phyloP scores from a whole-genome alignment of 2,329 filamentous ascomycete species.

The Orbilia javanica region DNA sequence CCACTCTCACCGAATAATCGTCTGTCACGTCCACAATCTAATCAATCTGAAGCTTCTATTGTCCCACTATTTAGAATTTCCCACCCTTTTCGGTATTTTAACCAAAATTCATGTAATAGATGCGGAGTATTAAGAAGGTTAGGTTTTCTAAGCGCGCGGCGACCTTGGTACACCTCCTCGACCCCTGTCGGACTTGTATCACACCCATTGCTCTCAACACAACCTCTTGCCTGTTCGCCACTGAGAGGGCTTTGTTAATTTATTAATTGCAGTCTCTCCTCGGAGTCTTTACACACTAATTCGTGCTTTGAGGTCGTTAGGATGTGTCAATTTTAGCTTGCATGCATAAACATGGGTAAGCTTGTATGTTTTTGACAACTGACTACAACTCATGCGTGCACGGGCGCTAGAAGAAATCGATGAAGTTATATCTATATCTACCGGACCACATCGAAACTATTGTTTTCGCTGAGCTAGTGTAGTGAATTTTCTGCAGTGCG shows the following conservation, averaged over 20 bases:
- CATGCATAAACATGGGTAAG: conserved; percentile 31
- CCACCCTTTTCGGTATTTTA: not conserved
- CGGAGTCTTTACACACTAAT: no score
- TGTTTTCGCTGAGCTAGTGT: not conserved
- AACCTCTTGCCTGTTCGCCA: not conserved
- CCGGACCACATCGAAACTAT: not conserved
- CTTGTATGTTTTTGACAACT: conserved; percentile 2
- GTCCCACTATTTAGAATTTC: not conserved
- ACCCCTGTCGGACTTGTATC: conserved; percentile 24
- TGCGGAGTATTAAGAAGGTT: not conserved
- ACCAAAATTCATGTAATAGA: not conserved
- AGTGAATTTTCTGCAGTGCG: not conserved
- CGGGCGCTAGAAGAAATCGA: conserved; percentile 10
- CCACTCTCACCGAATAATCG: conserved; percentile 1
- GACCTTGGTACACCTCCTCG: conserved; percentile 24
- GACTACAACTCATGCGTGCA: not conserved
- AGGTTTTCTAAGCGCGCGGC: conserved; percentile 44
- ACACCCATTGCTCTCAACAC: conserved; percentile 23
- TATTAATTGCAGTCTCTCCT: no score
- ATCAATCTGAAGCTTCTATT: not conserved
- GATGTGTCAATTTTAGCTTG: conserved; percentile 36
- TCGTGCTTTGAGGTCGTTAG: not conserved
- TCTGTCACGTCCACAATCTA: not conserved
- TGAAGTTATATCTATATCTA: not conserved
- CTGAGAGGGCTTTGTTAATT: not conserved